These are phyloP conservation scores for Lichtheimia hyalospora DNA, from an alignment of 371 early-diverging fungal genomes.

Conservation along the genomic window DNA sequence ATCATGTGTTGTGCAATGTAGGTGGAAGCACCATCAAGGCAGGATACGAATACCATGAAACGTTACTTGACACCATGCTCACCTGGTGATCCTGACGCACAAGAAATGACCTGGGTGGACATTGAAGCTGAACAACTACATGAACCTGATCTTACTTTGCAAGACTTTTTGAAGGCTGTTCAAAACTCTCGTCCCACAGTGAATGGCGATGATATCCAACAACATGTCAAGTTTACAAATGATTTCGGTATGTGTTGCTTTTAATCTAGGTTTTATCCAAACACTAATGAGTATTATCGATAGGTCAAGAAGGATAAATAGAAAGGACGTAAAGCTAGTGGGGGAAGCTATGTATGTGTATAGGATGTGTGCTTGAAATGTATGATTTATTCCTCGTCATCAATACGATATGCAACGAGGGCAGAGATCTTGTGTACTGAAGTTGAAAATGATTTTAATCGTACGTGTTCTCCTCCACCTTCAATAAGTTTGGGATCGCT, in stretches of 20 bases:
- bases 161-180: conserved; percentile 87
- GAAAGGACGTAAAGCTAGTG: not conserved
- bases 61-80: conserved; percentile 90
- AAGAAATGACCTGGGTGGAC: conserved; percentile 90
- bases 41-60: conserved; percentile 51
- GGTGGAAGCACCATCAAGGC: conserved; percentile 65
- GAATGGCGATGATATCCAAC: conserved; percentile 75
- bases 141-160: conserved; percentile 85
- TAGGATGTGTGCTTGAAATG: not conserved
- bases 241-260: conserved; percentile 70
- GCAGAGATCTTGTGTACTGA: conserved; percentile 81
- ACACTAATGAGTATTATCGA: not conserved
- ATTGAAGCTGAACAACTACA: conserved; percentile 83
- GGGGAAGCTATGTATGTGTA: not conserved
- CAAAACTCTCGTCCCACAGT: conserved; percentile 84
- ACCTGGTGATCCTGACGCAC: conserved; percentile 88
- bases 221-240: conserved; percentile 87
- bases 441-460: conserved; percentile 79
- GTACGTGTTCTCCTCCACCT: conserved; percentile 83
- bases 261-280: conserved; percentile 1
- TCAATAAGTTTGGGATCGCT: conserved; percentile 74
- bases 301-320: conserved; percentile 37
- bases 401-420: conserved; percentile 78
- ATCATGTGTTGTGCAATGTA: conserved; percentile 5
- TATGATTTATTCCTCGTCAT: conserved; percentile 34